Evolutionary conservation across 345 rosid genomes (phyloP).

Genomic region (Litchi chinensis): DNA sequence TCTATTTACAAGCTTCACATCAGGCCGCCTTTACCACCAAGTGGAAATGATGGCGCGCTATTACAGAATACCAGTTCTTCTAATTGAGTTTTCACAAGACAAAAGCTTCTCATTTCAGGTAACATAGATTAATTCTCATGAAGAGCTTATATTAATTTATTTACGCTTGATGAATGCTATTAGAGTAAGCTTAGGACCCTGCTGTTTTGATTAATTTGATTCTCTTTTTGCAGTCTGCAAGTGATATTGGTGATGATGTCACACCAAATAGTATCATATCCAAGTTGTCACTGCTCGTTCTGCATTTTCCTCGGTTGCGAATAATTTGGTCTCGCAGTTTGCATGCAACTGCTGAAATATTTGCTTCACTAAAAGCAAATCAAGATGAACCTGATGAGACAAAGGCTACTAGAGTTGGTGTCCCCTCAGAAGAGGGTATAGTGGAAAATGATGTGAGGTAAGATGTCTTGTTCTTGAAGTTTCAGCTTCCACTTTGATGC

Average conservation of each 20-base stretch:
- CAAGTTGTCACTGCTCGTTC: slow-evolving; percentile 83
- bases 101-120: slow-evolving; percentile 99
- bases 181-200: not conserved
- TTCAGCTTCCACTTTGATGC: not conserved
- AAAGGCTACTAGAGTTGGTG: slow-evolving; percentile 86
- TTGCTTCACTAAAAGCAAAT: slow-evolving; percentile 80
- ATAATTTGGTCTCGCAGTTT: slow-evolving; percentile 96
- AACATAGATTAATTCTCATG: slow-evolving; percentile 17
- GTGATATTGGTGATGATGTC: slow-evolving; percentile 95
- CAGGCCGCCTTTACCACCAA: slow-evolving; percentile 94
- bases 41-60: slow-evolving; percentile 91
- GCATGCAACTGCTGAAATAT: slow-evolving; percentile 94
- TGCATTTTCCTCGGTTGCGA: slow-evolving; percentile 91
- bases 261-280: slow-evolving; percentile 90
- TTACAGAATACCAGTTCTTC: slow-evolving; percentile 92
- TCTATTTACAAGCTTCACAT: slow-evolving; percentile 91
- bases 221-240: slow-evolving; percentile 65
- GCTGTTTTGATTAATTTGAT: slow-evolving; percentile 15
- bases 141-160: not conserved
- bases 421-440: slow-evolving; percentile 90
- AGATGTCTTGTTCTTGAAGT: not conserved
- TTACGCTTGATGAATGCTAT: not conserved
- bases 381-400: slow-evolving; percentile 92
- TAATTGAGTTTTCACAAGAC: slow-evolving; percentile 96
- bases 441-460: slow-evolving; percentile 92